These are phyloP conservation scores for Cyclotella baltica DNA, from an alignment of 108 stramenopile genomes.

Conservation along the genomic window DNA sequence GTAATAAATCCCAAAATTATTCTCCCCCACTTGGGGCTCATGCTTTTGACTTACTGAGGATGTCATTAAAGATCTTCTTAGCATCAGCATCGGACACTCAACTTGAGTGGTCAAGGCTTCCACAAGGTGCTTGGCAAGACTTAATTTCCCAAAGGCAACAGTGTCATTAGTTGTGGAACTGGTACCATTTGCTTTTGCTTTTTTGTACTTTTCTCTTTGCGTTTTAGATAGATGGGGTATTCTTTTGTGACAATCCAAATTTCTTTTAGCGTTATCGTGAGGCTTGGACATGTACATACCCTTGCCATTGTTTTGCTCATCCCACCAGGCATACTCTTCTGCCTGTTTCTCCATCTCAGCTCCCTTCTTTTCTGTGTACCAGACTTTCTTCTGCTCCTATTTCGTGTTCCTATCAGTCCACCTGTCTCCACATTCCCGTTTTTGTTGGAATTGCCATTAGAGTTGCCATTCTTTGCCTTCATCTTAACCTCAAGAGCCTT, in stretches of 20 bases:
- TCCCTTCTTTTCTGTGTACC: neutral
- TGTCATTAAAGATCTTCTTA: neutral
- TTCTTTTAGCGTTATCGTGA: slow-evolving; percentile 12
- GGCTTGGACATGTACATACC: slow-evolving; percentile 18
- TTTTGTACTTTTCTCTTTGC: neutral
- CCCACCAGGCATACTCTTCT: slow-evolving; percentile 3
- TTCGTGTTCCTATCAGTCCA: too few species aligned
- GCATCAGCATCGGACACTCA: neutral
- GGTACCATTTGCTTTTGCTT: neutral
- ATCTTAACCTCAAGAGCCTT: too few species aligned
- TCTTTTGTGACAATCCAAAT: neutral
- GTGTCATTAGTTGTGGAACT: neutral
- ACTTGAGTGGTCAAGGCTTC: neutral
- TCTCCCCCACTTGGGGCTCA: slow-evolving; percentile 10
- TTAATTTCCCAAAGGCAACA: neutral
- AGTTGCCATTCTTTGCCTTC: too few species aligned
- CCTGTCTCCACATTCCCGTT: too few species aligned
- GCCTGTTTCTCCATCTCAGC: neutral
- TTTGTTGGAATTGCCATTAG: neutral
- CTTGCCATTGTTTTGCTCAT: neutral
- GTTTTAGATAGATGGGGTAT: neutral
- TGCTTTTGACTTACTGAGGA: neutral
- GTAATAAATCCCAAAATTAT: neutral
- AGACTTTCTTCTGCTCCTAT: neutral
- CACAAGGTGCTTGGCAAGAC: neutral